These are phyloP conservation scores for Flaveria ramosissima DNA, from an alignment of 129 eudicot species.

Conservation along the genomic window DNA sequence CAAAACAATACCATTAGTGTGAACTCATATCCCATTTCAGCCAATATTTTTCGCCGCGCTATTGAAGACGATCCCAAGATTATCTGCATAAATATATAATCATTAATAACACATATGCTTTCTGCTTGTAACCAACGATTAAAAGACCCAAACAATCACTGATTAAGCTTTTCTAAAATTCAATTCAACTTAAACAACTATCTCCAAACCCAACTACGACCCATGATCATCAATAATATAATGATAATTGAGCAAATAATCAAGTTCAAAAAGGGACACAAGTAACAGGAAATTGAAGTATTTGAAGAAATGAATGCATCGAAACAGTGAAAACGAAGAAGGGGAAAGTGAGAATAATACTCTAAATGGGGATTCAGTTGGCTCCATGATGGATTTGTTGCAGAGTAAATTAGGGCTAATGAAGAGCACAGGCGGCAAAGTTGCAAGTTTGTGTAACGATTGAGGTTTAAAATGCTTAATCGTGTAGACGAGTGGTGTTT, in stretches of 20 bases:
- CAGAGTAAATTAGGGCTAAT: constrained; percentile 1
- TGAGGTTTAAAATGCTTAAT: neutral
- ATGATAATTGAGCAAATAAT: neutral
- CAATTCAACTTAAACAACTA: neutral
- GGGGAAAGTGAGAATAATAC: constrained; percentile 2
- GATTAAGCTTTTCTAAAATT: constrained; percentile 6
- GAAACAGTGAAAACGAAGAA: constrained; percentile 13
- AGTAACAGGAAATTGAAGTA: neutral
- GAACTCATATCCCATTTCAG: constrained; percentile 82
- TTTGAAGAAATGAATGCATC: neutral
- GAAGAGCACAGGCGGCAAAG: neutral
- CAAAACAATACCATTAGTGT: constrained; percentile 58
- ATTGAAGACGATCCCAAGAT: constrained; percentile 80
- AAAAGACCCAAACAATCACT: neutral
- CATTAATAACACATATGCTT: neutral
- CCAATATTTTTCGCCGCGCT: constrained; percentile 63
- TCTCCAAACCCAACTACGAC: neutral
- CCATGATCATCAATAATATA: constrained; percentile 1
- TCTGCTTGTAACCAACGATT: neutral
- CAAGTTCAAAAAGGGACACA: neutral
- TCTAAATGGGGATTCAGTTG: constrained; percentile 25
- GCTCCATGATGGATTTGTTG: constrained; percentile 24
- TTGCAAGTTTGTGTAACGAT: neutral
- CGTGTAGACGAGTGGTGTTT: too few relatives aligned
- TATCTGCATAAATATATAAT: constrained; percentile 47